Conservation (phyloP, 2,329 filamentous ascomycete species). For the Hortaea sp. region DNA sequence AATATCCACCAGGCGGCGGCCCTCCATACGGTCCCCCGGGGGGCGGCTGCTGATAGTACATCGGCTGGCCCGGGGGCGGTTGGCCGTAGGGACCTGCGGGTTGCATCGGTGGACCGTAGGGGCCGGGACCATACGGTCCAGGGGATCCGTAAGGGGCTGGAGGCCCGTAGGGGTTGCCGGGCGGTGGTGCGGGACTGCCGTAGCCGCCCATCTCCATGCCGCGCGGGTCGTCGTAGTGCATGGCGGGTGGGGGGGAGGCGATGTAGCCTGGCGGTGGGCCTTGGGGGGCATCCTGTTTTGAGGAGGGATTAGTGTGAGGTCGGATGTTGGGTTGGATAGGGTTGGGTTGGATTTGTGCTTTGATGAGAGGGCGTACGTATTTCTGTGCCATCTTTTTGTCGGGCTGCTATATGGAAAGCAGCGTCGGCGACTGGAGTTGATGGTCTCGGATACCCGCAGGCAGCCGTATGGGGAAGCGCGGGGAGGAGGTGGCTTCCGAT, state of each 20-base stretch:
- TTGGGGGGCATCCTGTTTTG: neutral
- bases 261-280: conserved; percentile 1
- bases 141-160: neutral
- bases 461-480: too few relatives aligned
- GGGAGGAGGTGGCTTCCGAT: too few relatives aligned
- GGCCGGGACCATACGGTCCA: neutral
- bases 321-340: too few relatives aligned
- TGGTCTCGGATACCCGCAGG: too few relatives aligned
- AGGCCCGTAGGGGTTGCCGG: neutral
- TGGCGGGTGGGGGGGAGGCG: neutral
- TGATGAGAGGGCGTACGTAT: too few relatives aligned
- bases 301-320: too few relatives aligned
- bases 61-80: neutral
- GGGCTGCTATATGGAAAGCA: too few relatives aligned
- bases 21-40: conserved; percentile 17
- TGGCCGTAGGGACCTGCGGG: neutral
- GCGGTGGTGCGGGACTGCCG: neutral
- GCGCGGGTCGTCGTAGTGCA: conserved; percentile 1
- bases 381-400: too few relatives aligned
- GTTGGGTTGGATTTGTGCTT: too few relatives aligned
- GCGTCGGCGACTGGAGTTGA: too few relatives aligned
- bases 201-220: neutral
- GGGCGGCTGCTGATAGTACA: conserved; percentile 5
- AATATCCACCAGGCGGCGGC: conserved; percentile 22
- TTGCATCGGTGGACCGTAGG: neutral